Percentiles rank a stretch among this genome's conserved stretches.
Evolutionary conservation across 2,329 filamentous ascomycete genomes (phyloP).

Genomic region (Fusarium nisikadoi): DNA sequence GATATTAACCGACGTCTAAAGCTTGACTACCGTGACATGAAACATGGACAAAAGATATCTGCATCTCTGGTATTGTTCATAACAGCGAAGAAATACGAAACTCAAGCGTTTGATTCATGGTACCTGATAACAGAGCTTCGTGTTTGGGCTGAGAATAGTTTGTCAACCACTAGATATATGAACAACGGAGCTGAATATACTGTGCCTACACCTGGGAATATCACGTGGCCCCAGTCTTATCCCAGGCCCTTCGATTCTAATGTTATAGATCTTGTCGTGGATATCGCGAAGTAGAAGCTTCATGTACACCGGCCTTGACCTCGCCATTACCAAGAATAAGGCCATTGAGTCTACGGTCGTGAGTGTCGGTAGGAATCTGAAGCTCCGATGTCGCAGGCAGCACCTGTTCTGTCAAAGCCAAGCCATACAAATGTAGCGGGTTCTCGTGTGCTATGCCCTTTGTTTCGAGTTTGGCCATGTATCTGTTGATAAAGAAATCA

Average conservation of each 20-base stretch:
- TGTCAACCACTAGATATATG: not conserved
- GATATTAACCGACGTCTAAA: conserved; percentile 13
- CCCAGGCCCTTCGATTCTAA: not conserved
- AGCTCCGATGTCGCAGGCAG: conserved; percentile 67
- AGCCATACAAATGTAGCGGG: conserved; percentile 71
- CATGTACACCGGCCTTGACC: conserved; percentile 53
- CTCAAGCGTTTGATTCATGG: not conserved
- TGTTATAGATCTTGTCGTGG: conserved; percentile 15
- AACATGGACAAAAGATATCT: not conserved
- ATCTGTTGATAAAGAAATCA: conserved; percentile 88
- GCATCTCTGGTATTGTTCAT: not conserved
- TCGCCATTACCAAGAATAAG: conserved; percentile 77
- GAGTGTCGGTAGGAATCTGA: conserved; percentile 76
- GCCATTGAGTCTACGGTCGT: conserved; percentile 84
- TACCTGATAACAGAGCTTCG: not conserved
- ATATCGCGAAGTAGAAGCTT: conserved; percentile 53
- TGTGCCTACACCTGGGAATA: not conserved
- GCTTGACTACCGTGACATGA: not conserved
- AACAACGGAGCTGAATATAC: not conserved
- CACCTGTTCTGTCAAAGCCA: conserved; percentile 88
- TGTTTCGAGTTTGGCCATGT: conserved; percentile 59
- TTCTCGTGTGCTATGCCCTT: conserved; percentile 48
- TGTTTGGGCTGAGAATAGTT: not conserved
- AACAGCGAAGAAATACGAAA: not conserved
- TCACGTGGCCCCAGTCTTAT: not conserved